Evolutionary conservation across 2,329 filamentous ascomycete genomes (phyloP).

Genomic region (Fusarium aywerte): DNA sequence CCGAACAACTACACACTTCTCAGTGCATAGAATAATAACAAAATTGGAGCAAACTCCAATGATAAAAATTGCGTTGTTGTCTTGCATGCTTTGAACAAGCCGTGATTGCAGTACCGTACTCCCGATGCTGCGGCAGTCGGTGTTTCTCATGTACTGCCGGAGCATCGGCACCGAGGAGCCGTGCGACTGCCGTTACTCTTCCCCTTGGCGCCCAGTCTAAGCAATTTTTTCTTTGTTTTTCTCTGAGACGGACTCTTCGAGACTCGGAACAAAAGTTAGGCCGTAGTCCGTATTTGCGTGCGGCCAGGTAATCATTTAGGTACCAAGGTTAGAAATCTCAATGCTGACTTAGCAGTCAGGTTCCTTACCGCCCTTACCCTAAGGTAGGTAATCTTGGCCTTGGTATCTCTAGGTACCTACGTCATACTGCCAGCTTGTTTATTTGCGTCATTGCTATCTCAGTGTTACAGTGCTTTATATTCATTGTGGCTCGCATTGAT

Average conservation of each 20-base stretch:
- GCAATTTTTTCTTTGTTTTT: constrained; percentile 10
- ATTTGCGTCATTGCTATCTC: constrained; percentile 30
- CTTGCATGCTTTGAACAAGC: constrained; percentile 6
- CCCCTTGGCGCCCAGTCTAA: neutral
- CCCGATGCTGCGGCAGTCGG: constrained; percentile 38
- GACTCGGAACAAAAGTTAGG: constrained; percentile 15
- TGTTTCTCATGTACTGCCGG: constrained; percentile 10
- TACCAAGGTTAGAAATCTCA: neutral
- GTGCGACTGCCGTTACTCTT: constrained; percentile 34
- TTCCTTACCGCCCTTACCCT: neutral
- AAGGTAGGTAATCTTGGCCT: neutral
- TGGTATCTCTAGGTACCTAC: constrained; percentile 1
- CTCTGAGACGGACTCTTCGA: neutral
- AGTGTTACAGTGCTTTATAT: constrained; percentile 8
- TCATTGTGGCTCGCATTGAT: neutral
- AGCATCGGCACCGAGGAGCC: constrained; percentile 38
- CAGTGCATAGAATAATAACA: neutral
- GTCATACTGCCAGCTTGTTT: constrained; percentile 16
- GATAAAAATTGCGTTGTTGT: neutral
- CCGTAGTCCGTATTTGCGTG: constrained; percentile 2
- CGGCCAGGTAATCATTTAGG: too few relatives aligned
- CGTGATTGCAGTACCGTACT: constrained; percentile 1
- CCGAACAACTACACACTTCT: neutral
- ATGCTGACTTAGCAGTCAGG: constrained; percentile 16
- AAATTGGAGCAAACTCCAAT: neutral